A percentile compares a stretch with the other conserved stretches of the same genome.
These are phyloP conservation scores for Hypoxylon cercidicola DNA, from an alignment of 495 filamentous ascomycete species.

Conservation along the genomic window DNA sequence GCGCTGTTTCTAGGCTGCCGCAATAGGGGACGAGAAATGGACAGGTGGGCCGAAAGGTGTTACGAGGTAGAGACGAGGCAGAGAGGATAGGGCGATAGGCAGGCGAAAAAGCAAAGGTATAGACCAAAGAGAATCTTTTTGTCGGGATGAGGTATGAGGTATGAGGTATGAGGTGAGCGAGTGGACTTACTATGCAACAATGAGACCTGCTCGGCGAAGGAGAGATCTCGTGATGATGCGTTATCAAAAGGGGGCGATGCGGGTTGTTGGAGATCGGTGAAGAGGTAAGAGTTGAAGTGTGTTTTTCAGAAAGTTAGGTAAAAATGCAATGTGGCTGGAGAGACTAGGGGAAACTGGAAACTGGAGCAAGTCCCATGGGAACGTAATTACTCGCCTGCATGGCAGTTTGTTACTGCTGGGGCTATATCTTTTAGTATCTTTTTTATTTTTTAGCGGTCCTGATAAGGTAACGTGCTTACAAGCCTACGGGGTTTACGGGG, in stretches of 20 bases:
- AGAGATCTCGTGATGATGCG: constrained; percentile 50
- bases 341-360: constrained; percentile 11
- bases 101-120: too few species aligned
- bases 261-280: constrained; percentile 49
- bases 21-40: constrained; percentile 43
- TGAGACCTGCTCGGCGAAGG: constrained; percentile 52
- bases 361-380: constrained; percentile 28
- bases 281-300: constrained; percentile 39
- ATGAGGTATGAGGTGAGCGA: constrained; percentile 7
- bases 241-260: constrained; percentile 47
- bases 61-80: constrained; percentile 14
- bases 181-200: constrained; percentile 49
- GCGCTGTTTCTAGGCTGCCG: constrained; percentile 43
- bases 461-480: constrained; percentile 36
- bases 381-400: constrained; percentile 37
- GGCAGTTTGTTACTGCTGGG: too few species aligned
- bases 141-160: constrained; percentile 19
- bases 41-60: constrained; percentile 37
- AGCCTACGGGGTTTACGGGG: too few species aligned
- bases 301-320: constrained; percentile 49
- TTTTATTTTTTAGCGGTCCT: constrained; percentile 12
- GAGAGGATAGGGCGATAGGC: constrained; percentile 13
- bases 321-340: constrained; percentile 50
- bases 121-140: constrained; percentile 39
- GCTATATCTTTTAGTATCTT: too few species aligned